Conservation (phyloP, 129 eudicot genomes). For the Centaurea solstitialis region DNA sequence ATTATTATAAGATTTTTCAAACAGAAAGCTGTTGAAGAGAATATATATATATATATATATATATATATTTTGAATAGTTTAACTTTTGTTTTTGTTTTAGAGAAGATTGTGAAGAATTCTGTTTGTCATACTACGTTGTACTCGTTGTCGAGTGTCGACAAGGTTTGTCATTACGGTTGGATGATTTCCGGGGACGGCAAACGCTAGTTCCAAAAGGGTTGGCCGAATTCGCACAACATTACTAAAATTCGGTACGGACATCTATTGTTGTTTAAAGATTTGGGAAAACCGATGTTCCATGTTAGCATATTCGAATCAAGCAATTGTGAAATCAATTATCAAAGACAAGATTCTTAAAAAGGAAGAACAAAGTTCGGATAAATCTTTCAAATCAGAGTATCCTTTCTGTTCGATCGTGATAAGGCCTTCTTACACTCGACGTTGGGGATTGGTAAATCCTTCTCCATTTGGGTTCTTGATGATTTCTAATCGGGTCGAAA, state of each 20-base stretch:
- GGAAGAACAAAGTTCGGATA: not conserved
- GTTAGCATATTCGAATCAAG: slow-evolving; percentile 9
- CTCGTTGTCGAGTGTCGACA: too few species aligned
- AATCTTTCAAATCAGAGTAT: not conserved
- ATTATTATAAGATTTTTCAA: too few species aligned
- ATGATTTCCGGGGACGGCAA: slow-evolving; percentile 14
- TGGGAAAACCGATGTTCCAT: not conserved
- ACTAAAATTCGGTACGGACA: not conserved
- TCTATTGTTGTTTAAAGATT: slow-evolving; percentile 4
- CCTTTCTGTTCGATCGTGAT: not conserved
- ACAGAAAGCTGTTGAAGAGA: too few species aligned
- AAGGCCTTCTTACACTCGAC: not conserved
- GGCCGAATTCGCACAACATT: slow-evolving; percentile 24
- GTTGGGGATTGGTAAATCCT: not conserved
- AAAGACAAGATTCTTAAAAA: not conserved
- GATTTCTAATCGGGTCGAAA: too few species aligned
- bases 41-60: too few species aligned
- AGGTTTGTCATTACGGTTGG: slow-evolving; percentile 12
- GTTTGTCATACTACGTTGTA: too few species aligned
- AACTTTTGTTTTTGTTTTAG: too few species aligned
- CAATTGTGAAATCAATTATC: not conserved
- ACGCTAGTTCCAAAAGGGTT: slow-evolving; percentile 14
- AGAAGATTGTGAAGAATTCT: too few species aligned
- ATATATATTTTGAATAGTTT: too few species aligned
- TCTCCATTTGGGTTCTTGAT: not conserved